phyloP scores from a whole-genome alignment of 257 asterid genomes.

The Agastache rugosa region DNA sequence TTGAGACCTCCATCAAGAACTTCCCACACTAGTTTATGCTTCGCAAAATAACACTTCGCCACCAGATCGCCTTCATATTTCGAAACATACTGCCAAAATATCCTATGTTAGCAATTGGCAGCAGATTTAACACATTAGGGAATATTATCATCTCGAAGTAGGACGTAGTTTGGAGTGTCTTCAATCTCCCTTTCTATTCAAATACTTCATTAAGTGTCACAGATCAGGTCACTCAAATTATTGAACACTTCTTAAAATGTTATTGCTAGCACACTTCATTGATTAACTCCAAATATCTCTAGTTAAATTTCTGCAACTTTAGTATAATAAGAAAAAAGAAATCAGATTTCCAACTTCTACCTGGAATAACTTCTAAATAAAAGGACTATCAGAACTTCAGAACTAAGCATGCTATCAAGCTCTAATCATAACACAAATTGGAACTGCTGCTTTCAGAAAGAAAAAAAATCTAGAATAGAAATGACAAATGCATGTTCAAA shows the following conservation, averaged over 20 bases:
- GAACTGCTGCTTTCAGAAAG: too few relatives aligned
- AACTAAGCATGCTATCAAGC: too few relatives aligned
- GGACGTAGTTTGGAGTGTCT: not conserved
- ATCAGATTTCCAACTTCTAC: not conserved
- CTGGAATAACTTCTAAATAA: constrained; percentile 18
- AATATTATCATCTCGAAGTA: constrained; percentile 1
- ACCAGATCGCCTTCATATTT: constrained; percentile 87
- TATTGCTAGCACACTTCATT: not conserved
- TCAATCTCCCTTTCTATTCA: not conserved
- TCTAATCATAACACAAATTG: too few relatives aligned
- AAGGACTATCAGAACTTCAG: not conserved
- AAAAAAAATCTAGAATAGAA: too few relatives aligned
- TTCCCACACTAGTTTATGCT: constrained; percentile 95
- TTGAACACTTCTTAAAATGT: not conserved
- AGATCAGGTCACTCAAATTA: constrained; percentile 21
- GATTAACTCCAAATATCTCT: not conserved
- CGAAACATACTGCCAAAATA: constrained; percentile 72
- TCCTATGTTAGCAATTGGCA: constrained; percentile 24
- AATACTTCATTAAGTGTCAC: constrained; percentile 3
- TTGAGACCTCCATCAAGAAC: constrained; percentile 85
- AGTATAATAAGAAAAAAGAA: too few relatives aligned
- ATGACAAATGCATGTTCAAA: too few relatives aligned
- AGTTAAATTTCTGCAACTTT: not conserved
- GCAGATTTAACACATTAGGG: constrained; percentile 14
- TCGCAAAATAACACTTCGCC: constrained; percentile 90